Percentiles rank a stretch among this genome's conserved stretches.
These are phyloP conservation scores for Melaleuca quinquenervia DNA, from an alignment of 345 rosid genomes.

Conservation along the genomic window DNA sequence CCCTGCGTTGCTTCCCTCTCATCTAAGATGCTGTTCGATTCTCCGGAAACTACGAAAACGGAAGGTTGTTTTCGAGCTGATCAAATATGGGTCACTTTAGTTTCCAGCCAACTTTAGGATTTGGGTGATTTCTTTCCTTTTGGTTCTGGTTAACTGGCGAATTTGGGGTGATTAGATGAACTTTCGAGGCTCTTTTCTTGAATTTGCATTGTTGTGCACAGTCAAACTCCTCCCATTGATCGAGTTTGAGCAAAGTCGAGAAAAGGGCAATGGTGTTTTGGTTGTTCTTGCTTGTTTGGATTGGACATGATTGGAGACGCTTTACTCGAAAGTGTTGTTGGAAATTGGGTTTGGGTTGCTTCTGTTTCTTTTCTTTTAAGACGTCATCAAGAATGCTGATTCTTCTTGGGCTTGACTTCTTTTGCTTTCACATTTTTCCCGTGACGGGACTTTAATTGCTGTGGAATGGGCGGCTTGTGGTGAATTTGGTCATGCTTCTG, in stretches of 20 bases:
- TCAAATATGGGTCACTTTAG: not conserved
- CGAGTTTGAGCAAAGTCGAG: not conserved
- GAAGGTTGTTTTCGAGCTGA: not conserved
- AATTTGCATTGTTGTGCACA: not conserved
- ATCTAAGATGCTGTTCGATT: not conserved
- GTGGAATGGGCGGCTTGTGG: not conserved
- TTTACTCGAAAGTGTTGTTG: constrained; percentile 1
- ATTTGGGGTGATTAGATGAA: not conserved
- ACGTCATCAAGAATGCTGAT: not conserved
- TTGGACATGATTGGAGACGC: not conserved
- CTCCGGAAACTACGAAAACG: not conserved
- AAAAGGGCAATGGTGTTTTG: not conserved
- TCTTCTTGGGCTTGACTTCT: not conserved
- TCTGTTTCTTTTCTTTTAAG: constrained; percentile 2
- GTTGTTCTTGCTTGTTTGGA: not conserved
- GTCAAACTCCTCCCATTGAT: not conserved
- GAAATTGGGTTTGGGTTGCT: not conserved
- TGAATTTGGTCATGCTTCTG: not conserved
- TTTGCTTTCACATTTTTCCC: constrained; percentile 2
- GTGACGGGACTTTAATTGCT: not conserved
- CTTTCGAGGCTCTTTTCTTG: not conserved
- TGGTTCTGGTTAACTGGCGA: not conserved
- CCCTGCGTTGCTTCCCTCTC: not conserved
- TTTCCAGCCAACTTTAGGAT: not conserved
- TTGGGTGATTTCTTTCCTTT: not conserved